A percentile compares a stretch with the other conserved stretches of the same genome.
Conservation (phyloP, 805 yeast genomes). For the Ogataea minuta region DNA sequence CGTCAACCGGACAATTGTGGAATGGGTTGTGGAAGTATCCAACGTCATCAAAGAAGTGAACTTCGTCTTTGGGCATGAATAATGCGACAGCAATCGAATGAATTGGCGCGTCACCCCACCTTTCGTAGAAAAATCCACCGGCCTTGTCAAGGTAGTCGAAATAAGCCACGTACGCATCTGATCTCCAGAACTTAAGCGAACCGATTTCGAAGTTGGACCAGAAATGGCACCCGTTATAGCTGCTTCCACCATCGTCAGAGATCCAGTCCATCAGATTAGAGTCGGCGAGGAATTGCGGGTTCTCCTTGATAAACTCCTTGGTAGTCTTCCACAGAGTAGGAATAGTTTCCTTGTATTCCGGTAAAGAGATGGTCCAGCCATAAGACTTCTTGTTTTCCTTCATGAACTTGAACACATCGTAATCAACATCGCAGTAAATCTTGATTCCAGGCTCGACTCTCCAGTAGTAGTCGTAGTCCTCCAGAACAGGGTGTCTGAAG, state of each 20-base stretch:
- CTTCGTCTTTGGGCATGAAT: conserved; percentile 63
- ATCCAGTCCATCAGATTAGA: conserved; percentile 69
- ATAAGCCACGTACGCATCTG: conserved; percentile 65
- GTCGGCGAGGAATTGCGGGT: conserved; percentile 58
- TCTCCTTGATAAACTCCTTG: conserved; percentile 51
- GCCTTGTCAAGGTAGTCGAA: conserved; percentile 72
- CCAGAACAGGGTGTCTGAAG: conserved; percentile 70
- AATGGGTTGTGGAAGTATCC: conserved; percentile 86
- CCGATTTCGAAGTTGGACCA: conserved; percentile 92
- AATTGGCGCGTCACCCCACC: conserved; percentile 96
- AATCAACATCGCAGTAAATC: conserved; percentile 78
- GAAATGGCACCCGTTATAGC: conserved; percentile 82
- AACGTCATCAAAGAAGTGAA: conserved; percentile 81
- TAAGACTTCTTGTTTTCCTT: conserved; percentile 70
- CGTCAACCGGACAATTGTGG: conserved; percentile 75
- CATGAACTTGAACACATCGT: conserved; percentile 82
- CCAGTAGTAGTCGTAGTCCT: conserved; percentile 89
- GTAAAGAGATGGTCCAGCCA: conserved; percentile 75
- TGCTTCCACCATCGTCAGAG: conserved; percentile 64
- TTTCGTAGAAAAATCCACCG: conserved; percentile 91
- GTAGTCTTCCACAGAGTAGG: conserved; percentile 76
- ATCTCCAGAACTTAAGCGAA: conserved; percentile 69
- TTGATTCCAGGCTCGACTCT: conserved; percentile 87
- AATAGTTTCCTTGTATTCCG: conserved; percentile 71
- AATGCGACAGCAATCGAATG: conserved; percentile 85